Conservation (phyloP, 495 filamentous ascomycete genomes). For the Neurospora hispaniola region DNA sequence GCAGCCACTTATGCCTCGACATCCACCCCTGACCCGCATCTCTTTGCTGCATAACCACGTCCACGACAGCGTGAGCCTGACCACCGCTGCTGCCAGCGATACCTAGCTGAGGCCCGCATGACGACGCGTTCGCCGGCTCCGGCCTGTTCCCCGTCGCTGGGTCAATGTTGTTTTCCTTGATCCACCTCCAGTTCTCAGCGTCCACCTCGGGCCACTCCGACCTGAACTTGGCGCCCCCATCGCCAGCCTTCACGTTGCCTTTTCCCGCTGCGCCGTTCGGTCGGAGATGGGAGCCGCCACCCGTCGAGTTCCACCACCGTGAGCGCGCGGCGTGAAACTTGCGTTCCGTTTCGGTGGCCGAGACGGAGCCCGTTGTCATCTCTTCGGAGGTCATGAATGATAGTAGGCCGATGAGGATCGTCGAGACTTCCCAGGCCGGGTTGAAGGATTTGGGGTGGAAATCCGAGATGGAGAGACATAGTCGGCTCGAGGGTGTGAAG, state of each 20-base stretch:
- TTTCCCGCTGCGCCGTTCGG: slow-evolving; percentile 27
- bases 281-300: slow-evolving; percentile 66
- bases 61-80: slow-evolving; percentile 69
- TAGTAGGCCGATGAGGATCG: slow-evolving; percentile 86
- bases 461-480: slow-evolving; percentile 91
- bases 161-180: slow-evolving; percentile 74
- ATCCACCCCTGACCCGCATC: slow-evolving; percentile 79
- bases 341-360: slow-evolving; percentile 66
- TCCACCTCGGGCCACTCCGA: slow-evolving; percentile 86
- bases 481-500: slow-evolving; percentile 83
- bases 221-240: slow-evolving; percentile 11
- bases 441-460: slow-evolving; percentile 98
- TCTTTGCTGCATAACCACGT: slow-evolving; percentile 57
- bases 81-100: slow-evolving; percentile 50
- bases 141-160: slow-evolving; percentile 56
- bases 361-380: slow-evolving; percentile 94
- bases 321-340: slow-evolving; percentile 66
- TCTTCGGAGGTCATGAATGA: slow-evolving; percentile 98
- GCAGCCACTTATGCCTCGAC: slow-evolving; percentile 60
- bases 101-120: slow-evolving; percentile 57
- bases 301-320: slow-evolving; percentile 95
- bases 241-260: slow-evolving; percentile 30
- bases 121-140: slow-evolving; percentile 31
- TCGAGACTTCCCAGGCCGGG: slow-evolving; percentile 96
- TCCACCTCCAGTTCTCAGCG: slow-evolving; percentile 87